A percentile compares a stretch with the other conserved stretches of the same genome.
phyloP scores from a whole-genome alignment of 768 basidiomycete species.

The Serendipita sp. region DNA sequence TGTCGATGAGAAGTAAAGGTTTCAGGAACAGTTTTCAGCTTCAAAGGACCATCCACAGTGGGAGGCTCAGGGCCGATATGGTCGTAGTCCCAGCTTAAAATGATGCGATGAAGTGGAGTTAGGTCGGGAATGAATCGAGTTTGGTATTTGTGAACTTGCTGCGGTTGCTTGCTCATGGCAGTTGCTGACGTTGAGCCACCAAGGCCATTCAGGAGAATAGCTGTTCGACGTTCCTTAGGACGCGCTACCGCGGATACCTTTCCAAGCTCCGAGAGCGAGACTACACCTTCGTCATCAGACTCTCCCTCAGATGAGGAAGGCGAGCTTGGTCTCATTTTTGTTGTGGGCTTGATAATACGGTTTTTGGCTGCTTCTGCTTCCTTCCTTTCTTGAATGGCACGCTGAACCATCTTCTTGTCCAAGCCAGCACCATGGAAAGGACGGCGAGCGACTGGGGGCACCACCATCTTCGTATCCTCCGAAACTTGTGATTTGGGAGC shows the following conservation, averaged over 20 bases:
- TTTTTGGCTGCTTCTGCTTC: neutral
- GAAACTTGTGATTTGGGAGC: no score
- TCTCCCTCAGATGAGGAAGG: conserved; percentile 17
- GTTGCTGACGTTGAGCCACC: neutral
- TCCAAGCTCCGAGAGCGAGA: conserved; percentile 41
- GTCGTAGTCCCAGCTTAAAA: conserved; percentile 80
- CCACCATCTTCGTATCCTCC: no score
- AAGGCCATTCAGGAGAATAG: conserved; percentile 13
- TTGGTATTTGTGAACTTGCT: conserved; percentile 4
- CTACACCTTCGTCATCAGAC: conserved; percentile 30
- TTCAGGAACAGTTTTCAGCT: conserved; percentile 38
- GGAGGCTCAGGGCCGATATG: conserved; percentile 51
- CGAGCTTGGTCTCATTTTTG: conserved; percentile 17
- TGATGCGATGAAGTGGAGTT: conserved; percentile 52
- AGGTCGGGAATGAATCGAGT: conserved; percentile 57
- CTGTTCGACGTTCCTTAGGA: conserved; percentile 37
- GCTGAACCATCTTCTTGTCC: neutral
- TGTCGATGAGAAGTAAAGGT: conserved; percentile 47
- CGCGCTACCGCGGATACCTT: conserved; percentile 33
- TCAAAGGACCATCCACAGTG: conserved; percentile 20
- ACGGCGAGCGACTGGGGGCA: no score
- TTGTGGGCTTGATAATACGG: conserved; percentile 15
- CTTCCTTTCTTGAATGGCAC: neutral
- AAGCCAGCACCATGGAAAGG: neutral
- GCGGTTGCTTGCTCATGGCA: neutral